Conservation (phyloP, 139 green algal genomes). For the Chlamydomonas sp. region DNA sequence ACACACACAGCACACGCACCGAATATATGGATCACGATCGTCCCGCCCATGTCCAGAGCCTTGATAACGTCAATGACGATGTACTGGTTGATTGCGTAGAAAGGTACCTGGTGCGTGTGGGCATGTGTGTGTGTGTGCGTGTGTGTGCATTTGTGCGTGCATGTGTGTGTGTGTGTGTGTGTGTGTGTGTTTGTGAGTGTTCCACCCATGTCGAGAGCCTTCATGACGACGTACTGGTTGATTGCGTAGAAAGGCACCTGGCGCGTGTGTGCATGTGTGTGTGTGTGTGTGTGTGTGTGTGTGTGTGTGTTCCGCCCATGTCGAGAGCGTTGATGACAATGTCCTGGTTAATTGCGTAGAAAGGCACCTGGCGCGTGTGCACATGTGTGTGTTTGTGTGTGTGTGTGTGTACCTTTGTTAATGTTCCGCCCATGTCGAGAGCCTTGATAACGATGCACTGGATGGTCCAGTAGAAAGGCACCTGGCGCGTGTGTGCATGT, state of each 20-base stretch:
- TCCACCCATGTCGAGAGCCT: slow-evolving; percentile 45
- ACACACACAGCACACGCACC: too few species aligned
- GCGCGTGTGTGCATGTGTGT: too few species aligned
- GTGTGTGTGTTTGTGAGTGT: too few species aligned
- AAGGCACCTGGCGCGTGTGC: slow-evolving; percentile 52
- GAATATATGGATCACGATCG: slow-evolving; percentile 36
- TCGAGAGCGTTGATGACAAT: slow-evolving; percentile 38
- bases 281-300: too few species aligned
- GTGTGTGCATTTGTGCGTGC: too few species aligned
- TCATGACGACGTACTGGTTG: slow-evolving; percentile 37
- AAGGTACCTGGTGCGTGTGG: slow-evolving; percentile 52
- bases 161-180: too few species aligned
- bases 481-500: too few species aligned
- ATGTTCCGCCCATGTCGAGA: slow-evolving; percentile 42
- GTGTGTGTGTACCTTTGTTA: too few species aligned
- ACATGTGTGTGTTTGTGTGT: too few species aligned
- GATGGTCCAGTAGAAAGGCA: slow-evolving; percentile 42
- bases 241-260: slow-evolving; percentile 48
- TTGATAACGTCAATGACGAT: slow-evolving; percentile 30
- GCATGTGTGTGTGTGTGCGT: too few species aligned
- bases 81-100: slow-evolving; percentile 42
- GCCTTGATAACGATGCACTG: slow-evolving; percentile 34
- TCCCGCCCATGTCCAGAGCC: slow-evolving; percentile 42
- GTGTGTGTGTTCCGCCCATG: slow-evolving; percentile 39
- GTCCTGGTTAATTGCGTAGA: slow-evolving; percentile 42